These are phyloP conservation scores for Plasmodium fragile DNA, from an alignment of 169 alveolate species.

Conservation along the genomic window DNA sequence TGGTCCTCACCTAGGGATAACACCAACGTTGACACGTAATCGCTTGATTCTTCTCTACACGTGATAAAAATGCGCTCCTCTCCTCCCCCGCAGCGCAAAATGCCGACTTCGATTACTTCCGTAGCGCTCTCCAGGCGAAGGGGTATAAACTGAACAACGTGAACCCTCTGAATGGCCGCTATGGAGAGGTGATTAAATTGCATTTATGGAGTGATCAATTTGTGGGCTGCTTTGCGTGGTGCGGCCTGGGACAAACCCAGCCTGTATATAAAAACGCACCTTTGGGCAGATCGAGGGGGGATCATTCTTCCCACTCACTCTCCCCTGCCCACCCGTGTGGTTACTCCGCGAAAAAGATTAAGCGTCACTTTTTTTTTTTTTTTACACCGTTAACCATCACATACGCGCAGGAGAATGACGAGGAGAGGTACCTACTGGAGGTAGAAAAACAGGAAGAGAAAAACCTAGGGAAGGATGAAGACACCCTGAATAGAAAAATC, in stretches of 20 bases:
- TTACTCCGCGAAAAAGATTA: neutral
- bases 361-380: neutral
- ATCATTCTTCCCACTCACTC: neutral
- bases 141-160: slow-evolving; percentile 41
- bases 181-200: slow-evolving; percentile 5
- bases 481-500: slow-evolving; percentile 24
- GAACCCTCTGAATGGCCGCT: slow-evolving; percentile 3
- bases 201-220: neutral
- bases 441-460: slow-evolving; percentile 39
- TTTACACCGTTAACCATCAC: neutral
- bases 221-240: neutral
- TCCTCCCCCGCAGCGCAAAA: neutral
- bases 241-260: neutral
- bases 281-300: neutral
- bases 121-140: slow-evolving; percentile 16
- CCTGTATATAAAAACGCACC: neutral
- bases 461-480: slow-evolving; percentile 30
- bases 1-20: neutral
- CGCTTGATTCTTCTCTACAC: neutral
- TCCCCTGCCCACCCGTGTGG: neutral
- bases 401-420: neutral
- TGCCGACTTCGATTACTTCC: slow-evolving; percentile 33
- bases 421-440: slow-evolving; percentile 36
- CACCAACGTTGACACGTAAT: neutral
- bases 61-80: neutral